Evolutionary conservation across 805 yeast genomes (phyloP).

Genomic region (Yamadazyma sp.): DNA sequence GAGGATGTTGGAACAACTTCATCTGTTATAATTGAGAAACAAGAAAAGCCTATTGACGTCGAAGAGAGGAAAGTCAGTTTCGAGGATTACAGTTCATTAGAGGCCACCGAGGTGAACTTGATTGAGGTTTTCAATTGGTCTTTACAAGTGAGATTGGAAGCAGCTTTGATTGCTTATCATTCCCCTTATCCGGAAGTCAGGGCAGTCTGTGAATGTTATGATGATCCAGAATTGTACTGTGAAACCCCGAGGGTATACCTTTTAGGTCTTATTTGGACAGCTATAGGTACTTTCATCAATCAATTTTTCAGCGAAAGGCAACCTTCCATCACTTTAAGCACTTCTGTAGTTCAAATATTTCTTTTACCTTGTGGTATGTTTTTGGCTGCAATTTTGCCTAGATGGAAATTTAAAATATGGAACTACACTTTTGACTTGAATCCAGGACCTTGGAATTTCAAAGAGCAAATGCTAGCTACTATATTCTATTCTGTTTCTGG

Average conservation of each 20-base stretch:
- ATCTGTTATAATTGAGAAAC: too few species aligned
- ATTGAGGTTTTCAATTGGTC: conserved; percentile 25
- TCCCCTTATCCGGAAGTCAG: conserved; percentile 70
- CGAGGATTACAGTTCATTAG: not conserved
- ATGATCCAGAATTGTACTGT: conserved; percentile 48
- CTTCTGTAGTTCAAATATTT: conserved; percentile 47
- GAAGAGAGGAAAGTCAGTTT: not conserved
- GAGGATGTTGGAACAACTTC: too few species aligned
- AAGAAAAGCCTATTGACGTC: not conserved
- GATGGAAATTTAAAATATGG: conserved; percentile 24
- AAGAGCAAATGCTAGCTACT: conserved; percentile 55
- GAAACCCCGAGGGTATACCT: conserved; percentile 58
- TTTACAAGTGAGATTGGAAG: conserved; percentile 39
- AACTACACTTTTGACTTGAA: conserved; percentile 45
- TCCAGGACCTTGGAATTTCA: conserved; percentile 65
- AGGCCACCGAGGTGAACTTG: conserved; percentile 1
- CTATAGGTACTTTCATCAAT: conserved; percentile 53
- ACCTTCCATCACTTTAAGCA: conserved; percentile 45
- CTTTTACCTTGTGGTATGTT: conserved; percentile 43
- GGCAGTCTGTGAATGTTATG: conserved; percentile 59
- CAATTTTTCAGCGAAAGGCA: conserved; percentile 56
- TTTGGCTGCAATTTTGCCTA: conserved; percentile 44
- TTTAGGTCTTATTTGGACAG: conserved; percentile 50
- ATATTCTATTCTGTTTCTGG: conserved; percentile 32
- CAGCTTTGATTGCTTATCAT: conserved; percentile 39